A percentile compares a stretch with the other conserved stretches of the same genome.
Evolutionary conservation across 176 grass and related monocot genomes (phyloP).

Genomic region (Lolium perenne): DNA sequence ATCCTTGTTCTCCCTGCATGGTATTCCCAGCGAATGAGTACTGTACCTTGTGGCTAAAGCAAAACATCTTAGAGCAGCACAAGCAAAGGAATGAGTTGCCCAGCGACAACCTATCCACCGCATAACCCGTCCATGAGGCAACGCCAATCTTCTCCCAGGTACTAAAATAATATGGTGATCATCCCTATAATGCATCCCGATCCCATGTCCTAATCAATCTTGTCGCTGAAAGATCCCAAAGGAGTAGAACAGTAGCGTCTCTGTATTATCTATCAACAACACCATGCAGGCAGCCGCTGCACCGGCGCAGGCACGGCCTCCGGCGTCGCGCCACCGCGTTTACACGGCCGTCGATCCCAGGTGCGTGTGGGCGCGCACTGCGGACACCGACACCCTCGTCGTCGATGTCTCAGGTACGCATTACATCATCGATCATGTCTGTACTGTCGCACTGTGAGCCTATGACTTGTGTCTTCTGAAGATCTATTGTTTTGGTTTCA

Average conservation of each 20-base stretch:
- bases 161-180: not conserved
- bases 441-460: not conserved
- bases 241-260: too few relatives aligned
- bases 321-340: slow-evolving; percentile 9
- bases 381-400: slow-evolving; percentile 45
- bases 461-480: not conserved
- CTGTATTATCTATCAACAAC: not conserved
- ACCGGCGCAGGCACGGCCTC: not conserved
- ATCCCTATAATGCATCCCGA: not conserved
- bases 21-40: not conserved
- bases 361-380: slow-evolving; percentile 47
- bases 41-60: slow-evolving; percentile 19
- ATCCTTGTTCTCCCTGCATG: not conserved
- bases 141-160: not conserved
- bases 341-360: slow-evolving; percentile 46
- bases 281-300: slow-evolving; percentile 27
- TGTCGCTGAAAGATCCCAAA: not conserved
- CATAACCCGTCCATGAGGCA: slow-evolving; percentile 30
- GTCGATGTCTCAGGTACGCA: slow-evolving; percentile 57
- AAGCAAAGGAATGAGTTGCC: slow-evolving; percentile 50
- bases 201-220: not conserved
- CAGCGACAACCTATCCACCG: slow-evolving; percentile 1
- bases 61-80: slow-evolving; percentile 30
- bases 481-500: slow-evolving; percentile 4
- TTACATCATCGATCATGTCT: not conserved